A percentile compares a stretch with the other conserved stretches of the same genome.
Conservation (phyloP, 2,329 filamentous ascomycete species). For the Cordyceps farinosa region DNA sequence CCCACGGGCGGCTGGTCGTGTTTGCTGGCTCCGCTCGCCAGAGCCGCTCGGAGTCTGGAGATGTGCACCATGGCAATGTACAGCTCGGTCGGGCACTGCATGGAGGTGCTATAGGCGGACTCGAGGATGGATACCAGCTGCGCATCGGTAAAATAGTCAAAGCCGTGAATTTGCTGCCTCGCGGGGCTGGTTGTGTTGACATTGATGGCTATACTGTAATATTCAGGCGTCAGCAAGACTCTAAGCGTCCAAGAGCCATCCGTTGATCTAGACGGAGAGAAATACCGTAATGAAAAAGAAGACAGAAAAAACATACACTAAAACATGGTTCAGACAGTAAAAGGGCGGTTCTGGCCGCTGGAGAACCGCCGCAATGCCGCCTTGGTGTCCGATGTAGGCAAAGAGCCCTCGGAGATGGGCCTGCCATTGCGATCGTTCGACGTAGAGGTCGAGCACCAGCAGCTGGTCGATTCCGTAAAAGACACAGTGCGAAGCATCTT, state of each 20-base stretch:
- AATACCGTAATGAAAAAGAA: background rate
- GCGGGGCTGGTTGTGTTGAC: constrained; percentile 6
- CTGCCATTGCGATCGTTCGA: constrained; percentile 2
- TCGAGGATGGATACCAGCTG: background rate
- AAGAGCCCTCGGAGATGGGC: background rate
- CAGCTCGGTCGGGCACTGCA: background rate
- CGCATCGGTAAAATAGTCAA: background rate
- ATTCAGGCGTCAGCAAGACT: too few species aligned
- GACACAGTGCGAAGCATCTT: background rate
- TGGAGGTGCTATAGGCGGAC: background rate
- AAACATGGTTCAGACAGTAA: constrained; percentile 1
- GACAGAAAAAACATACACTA: background rate
- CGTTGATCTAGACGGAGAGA: too few species aligned
- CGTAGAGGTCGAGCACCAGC: constrained; percentile 3
- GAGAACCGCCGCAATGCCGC: background rate
- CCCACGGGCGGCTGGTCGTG: background rate
- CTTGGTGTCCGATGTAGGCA: background rate
- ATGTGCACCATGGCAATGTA: constrained; percentile 1
- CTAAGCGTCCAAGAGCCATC: too few species aligned
- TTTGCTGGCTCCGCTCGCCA: background rate
- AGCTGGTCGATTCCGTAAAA: constrained; percentile 5
- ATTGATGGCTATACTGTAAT: background rate
- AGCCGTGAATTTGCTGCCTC: background rate
- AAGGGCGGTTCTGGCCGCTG: background rate
- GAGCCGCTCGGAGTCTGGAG: background rate